Evolutionary conservation across 495 filamentous ascomycete genomes (phyloP), one percentile per base, ranked within the genome.

Genomic region (Penicillium tannophilum): DNA sequence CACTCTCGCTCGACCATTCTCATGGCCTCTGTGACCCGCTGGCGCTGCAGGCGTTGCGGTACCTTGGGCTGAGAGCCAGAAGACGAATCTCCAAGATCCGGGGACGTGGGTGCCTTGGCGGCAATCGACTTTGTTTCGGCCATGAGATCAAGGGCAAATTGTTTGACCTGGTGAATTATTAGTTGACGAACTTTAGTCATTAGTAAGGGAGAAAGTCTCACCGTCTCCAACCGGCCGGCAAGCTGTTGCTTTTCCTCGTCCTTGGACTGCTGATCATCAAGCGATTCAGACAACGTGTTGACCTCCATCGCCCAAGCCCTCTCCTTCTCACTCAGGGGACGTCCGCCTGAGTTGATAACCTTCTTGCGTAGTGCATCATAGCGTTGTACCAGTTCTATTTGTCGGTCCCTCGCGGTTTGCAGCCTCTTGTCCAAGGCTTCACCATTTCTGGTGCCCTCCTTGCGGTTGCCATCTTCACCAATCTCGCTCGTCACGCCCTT

Each of bases 261-360:
- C 49, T 66, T 64, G 11, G 66, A 33, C 19, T 56, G 45, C n/a
- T 45, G 43, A 12, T 69, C 54, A 17, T 55, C 61, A 23, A 81
- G 62, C 7, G 72, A 76, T 24, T 65, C 65, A 4, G 72, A 71
- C 44, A 91, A 56, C 12, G 70, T 59, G 23, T 81, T 72, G 24
- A 92, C 84, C 65, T 93, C 90, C 6, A 78, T 77, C 2, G 83
- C 64, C 86, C 86, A 93, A 0, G 82, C 79, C 66, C 76, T 82
- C 66, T 93, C 90, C 68, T 85, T 89, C 55, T 89, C 86, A 69
- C 88, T 92, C 39, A 96, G 73, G 54, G 88, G 84, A 11, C 84
- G 79, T 20, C 82, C 86, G 17, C 75, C 79, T 10, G 75, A 73
- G 63, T 82, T 82, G 41, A 79, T 73, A 36, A 90, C 74, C 64